Base-by-base conservation (phyloP, 225 moss, liverwort and hornwort species). In the Marchantia paleacea region DNA sequence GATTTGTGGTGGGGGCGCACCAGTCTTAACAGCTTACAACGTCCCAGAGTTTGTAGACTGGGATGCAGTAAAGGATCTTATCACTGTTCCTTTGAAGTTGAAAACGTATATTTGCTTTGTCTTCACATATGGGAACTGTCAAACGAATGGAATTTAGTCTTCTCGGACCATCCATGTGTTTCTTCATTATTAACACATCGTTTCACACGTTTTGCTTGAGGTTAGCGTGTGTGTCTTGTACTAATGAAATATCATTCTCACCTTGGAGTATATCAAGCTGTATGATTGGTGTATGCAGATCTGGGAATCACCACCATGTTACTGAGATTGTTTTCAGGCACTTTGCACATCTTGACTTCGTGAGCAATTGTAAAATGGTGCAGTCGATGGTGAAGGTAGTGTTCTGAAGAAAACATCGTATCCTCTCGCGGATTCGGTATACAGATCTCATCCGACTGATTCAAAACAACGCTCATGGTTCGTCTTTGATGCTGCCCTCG, bases 391-490 rank as follows among this genome's bases (percentile, higher is more conserved):
- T 69, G 75, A 83, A 53, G 79, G 52, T 49, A 70, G 19, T 28
- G 19, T 84, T 50, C 83, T 85, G 8, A 94, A 89, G 83, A 99
- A 94, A 82, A 64, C 90, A 81, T 90, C 86, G 7, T 99, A 93
- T 83, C 92, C 94, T 77, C 88, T 90, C 90, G 95, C 92, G 28
- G 95, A 99, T 75, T 95, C 97, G 51, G 95, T 99, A 9, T 99
- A 93, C 73, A 92, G 97, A 83, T 92, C 89, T 61, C 97, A 99
- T 71, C 97, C 97, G 18, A 83, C 78, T 77, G 95, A 99, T 77
- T 90, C 93, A 19, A 89, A 90, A 50, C 99, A 99, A 67, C 91
- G 92, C 63, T 91, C 91, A 48, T 99, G 99, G 99, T 92, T 94
- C 80, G 90, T 99, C 61, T 94, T 99, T 69, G 92, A 99, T 79